Evolutionary conservation across 208 protist species (phyloP).

Genomic region (Acanthamoeba lenticulata): DNA sequence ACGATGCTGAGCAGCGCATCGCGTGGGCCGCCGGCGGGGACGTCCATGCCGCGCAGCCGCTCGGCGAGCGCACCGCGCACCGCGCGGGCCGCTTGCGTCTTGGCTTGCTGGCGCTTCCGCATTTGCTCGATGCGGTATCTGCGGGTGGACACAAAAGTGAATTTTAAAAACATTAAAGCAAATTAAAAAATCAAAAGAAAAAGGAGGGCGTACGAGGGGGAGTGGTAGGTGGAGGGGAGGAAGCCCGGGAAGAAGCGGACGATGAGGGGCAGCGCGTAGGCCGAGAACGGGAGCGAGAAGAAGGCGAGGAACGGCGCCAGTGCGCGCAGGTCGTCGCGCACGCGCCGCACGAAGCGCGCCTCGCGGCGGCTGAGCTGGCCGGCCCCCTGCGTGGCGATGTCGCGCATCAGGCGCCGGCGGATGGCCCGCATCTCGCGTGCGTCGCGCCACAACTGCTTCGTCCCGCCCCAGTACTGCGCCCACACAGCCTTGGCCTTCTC

Average conservation of each 20-base stretch:
- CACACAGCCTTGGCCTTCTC: neutral
- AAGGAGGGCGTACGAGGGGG: neutral
- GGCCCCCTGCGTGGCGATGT: neutral
- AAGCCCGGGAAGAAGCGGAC: slow-evolving; percentile 6
- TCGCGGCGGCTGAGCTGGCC: neutral
- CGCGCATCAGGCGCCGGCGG: too few species aligned
- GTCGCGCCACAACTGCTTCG: neutral
- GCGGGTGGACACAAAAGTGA: neutral
- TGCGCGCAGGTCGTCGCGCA: neutral
- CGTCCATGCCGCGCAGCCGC: neutral
- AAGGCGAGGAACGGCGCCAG: neutral
- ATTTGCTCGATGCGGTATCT: neutral
- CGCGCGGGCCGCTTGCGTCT: neutral
- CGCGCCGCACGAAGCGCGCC: neutral
- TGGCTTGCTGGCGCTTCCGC: neutral
- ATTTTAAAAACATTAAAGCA: neutral
- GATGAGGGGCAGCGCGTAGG: slow-evolving; percentile 34
- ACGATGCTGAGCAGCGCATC: neutral
- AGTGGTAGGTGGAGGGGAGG: slow-evolving; percentile 29
- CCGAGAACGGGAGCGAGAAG: slow-evolving; percentile 11
- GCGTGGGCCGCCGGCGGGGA: neutral
- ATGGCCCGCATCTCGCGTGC: neutral
- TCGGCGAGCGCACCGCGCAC: neutral
- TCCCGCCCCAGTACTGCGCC: slow-evolving; percentile 30
- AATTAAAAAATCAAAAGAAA: neutral